These are phyloP conservation scores for Jackrogersella multiformis DNA, from an alignment of 495 filamentous ascomycete genomes.

Conservation along the genomic window DNA sequence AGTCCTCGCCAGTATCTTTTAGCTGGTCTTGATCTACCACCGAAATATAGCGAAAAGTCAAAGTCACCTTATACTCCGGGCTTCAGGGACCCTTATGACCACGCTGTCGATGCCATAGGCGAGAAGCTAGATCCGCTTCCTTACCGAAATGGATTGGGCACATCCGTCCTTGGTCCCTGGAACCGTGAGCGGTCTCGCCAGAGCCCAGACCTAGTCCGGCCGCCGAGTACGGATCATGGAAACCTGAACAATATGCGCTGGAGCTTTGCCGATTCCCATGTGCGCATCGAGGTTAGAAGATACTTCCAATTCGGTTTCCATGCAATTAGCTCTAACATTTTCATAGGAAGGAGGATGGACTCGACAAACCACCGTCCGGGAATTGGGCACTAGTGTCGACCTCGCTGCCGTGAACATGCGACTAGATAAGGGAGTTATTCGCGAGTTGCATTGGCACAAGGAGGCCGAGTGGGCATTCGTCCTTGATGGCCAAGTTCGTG, in stretches of 20 bases:
- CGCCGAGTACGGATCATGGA: conserved; percentile 71
- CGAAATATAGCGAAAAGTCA: conserved; percentile 49
- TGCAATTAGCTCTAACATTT: conserved; percentile 2
- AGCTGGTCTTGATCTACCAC: conserved; percentile 55
- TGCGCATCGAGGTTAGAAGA: conserved; percentile 65
- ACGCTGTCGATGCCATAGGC: conserved; percentile 65
- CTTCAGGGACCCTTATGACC: conserved; percentile 55
- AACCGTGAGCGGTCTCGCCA: conserved; percentile 70
- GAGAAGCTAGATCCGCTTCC: conserved; percentile 68
- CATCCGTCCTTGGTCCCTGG: conserved; percentile 70
- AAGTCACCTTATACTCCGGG: conserved; percentile 57
- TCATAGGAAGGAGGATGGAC: conserved; percentile 73
- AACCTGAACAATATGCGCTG: conserved; percentile 70
- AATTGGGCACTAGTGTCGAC: conserved; percentile 66
- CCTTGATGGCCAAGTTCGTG: conserved; percentile 65
- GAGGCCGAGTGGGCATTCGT: conserved; percentile 77
- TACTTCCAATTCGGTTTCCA: neutral
- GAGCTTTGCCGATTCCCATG: conserved; percentile 74
- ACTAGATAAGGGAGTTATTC: conserved; percentile 71
- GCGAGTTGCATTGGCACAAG: conserved; percentile 78
- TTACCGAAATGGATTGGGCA: conserved; percentile 70
- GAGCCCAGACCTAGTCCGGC: conserved; percentile 70
- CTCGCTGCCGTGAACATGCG: conserved; percentile 76
- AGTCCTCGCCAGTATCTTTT: conserved; percentile 61
- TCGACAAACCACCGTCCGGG: conserved; percentile 70